These are phyloP conservation scores for Hippophae tibetana DNA, from an alignment of 306 rosid genomes.

Conservation along the genomic window DNA sequence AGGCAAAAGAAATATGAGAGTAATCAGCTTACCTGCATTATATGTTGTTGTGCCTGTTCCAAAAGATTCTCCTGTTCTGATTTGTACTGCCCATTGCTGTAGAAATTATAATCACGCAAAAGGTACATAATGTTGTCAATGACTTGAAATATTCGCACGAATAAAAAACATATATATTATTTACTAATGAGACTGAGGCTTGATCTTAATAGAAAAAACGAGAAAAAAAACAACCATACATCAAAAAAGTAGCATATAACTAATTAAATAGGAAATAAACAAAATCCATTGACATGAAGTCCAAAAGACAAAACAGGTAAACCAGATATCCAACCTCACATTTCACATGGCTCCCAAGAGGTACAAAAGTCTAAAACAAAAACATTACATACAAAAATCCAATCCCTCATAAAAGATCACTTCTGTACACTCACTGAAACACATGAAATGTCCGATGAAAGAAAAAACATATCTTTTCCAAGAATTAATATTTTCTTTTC, in stretches of 20 bases:
- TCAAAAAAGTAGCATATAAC: neutral
- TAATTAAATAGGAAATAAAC: too few relatives aligned
- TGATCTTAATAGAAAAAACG: neutral
- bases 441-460: too few relatives aligned
- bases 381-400: too few relatives aligned
- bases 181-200: neutral
- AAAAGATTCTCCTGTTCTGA: slow-evolving; percentile 64
- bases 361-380: neutral
- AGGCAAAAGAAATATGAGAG: neutral
- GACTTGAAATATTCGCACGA: neutral
- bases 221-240: neutral
- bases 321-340: neutral
- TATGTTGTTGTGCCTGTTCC: slow-evolving; percentile 70
- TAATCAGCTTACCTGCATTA: slow-evolving; percentile 42
- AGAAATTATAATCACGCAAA: slow-evolving; percentile 4
- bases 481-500: too few relatives aligned
- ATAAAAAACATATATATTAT: neutral
- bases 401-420: too few relatives aligned
- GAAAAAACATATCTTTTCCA: too few relatives aligned
- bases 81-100: slow-evolving; percentile 53
- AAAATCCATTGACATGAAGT: too few relatives aligned
- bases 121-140: neutral
- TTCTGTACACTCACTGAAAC: too few relatives aligned
- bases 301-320: too few relatives aligned
- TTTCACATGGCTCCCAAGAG: neutral